phyloP scores from a whole-genome alignment of 1,284 basidiomycete species.

The Coniferiporia weirii region DNA sequence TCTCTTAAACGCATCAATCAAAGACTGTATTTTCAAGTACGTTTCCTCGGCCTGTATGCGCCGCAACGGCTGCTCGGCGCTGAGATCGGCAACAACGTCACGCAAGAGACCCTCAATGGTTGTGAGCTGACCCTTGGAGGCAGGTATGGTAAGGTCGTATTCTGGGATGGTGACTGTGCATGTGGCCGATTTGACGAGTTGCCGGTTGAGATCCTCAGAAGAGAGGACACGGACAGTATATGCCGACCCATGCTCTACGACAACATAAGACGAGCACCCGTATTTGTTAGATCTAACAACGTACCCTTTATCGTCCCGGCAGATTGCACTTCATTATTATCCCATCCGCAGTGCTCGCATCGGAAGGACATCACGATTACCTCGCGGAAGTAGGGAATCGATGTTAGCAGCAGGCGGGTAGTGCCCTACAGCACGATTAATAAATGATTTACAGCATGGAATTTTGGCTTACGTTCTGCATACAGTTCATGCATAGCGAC shows the following conservation, averaged over 20 bases:
- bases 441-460: not conserved
- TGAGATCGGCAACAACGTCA: conserved; percentile 82
- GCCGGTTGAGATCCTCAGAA: conserved; percentile 82
- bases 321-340: conserved; percentile 94
- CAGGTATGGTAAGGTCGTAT: conserved; percentile 87
- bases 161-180: conserved; percentile 86
- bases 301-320: conserved; percentile 85
- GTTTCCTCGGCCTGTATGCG: conserved; percentile 77
- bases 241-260: conserved; percentile 54
- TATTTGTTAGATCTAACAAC: conserved; percentile 22
- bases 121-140: conserved; percentile 86
- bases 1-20: conserved; percentile 65
- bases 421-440: conserved; percentile 52
- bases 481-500: conserved; percentile 93
- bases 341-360: conserved; percentile 87
- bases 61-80: conserved; percentile 81
- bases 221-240: conserved; percentile 83
- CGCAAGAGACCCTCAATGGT: conserved; percentile 92
- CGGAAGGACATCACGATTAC: conserved; percentile 95
- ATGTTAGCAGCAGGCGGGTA: conserved; percentile 90
- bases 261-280: not conserved
- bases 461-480: conserved; percentile 63
- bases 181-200: conserved; percentile 86
- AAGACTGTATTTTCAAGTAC: conserved; percentile 73
- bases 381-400: conserved; percentile 95